Base-by-base conservation (phyloP, 2,329 filamentous ascomycete species). In the Aspergillus sp. region DNA sequence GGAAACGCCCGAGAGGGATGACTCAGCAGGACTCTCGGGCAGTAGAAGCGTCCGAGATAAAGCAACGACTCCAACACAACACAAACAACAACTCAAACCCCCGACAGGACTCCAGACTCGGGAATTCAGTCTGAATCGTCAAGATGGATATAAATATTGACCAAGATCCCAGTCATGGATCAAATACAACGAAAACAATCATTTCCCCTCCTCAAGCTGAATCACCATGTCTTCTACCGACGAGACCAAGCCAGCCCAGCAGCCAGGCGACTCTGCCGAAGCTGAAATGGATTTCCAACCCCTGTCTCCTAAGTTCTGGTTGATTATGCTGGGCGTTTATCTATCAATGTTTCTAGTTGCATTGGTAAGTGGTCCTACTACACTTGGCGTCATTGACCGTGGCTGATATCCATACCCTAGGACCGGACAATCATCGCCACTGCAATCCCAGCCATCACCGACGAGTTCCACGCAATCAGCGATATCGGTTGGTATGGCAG, bases 371-470 rank as follows among this genome's bases (percentile, higher is more conserved):
- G 5, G 15, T 14, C 35, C 15, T 15, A 6, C 35, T 2, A 3
- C 15, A 7, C 6, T 37, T 15, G 1, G 5, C 35, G 9, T 37
- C 33, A 15, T 37, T 14, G 35, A 2, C 23, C 8, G 12, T 19
- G 40, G 14, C 14, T 43, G n/a, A 43, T 31, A 43, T 19, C 21
- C 15, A 52, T n/a, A 8, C 31, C 4, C 46, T 19, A 48, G 21
- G 64, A 67, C 21, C 60, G 63, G 19, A 71, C 70, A 35, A 72
- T 73, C 54, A 68, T 72, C 21, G 66, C 66, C 17, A 73, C 68
- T 4, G 71, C 71, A 8, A 73, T 73, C 46, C 71, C 71, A 12
- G 63, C 65, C 25, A 73, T 73, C 40, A 73, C 69, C 5, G 65
- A 73, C 59, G 54, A 71, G 25, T 74, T 73, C 60, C 62, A 70